These are phyloP conservation scores for Chlorella sorokiniana DNA, from an alignment of 139 green algal species.

Conservation along the genomic window DNA sequence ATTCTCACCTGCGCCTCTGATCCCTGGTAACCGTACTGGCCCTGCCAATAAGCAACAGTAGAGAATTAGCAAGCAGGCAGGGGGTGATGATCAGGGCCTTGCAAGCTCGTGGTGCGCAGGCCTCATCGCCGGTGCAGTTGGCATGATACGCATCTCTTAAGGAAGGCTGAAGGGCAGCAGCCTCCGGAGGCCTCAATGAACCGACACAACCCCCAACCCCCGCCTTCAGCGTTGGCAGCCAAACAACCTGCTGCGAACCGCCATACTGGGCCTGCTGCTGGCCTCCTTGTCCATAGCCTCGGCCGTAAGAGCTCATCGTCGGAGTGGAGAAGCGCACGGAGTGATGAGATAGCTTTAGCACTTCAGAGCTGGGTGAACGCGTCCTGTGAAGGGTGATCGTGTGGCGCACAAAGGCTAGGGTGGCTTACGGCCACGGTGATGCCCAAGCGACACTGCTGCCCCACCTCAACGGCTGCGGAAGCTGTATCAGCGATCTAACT, in stretches of 20 bases:
- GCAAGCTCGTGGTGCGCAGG: too few species aligned
- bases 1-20: constrained; percentile 2
- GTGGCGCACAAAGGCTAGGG: too few species aligned
- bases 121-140: background rate
- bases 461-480: too few species aligned
- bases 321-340: background rate
- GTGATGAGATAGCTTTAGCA: too few species aligned
- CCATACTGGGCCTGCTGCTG: constrained; percentile 3
- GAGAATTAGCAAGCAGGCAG: background rate
- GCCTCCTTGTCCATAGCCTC: background rate
- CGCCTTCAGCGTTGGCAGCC: background rate
- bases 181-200: background rate
- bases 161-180: background rate
- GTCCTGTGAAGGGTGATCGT: too few species aligned
- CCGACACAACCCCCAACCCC: too few species aligned
- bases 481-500: too few species aligned
- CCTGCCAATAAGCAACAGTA: background rate
- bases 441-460: too few species aligned
- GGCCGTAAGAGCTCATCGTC: background rate
- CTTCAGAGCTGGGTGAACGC: too few species aligned
- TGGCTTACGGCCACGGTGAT: too few species aligned
- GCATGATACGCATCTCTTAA: background rate
- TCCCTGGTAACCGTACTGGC: constrained; percentile 4
- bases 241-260: constrained; percentile 8
- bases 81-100: background rate